These are phyloP conservation scores for Talaromyces sp. DNA, from an alignment of 2,329 filamentous ascomycete genomes.

Conservation along the genomic window DNA sequence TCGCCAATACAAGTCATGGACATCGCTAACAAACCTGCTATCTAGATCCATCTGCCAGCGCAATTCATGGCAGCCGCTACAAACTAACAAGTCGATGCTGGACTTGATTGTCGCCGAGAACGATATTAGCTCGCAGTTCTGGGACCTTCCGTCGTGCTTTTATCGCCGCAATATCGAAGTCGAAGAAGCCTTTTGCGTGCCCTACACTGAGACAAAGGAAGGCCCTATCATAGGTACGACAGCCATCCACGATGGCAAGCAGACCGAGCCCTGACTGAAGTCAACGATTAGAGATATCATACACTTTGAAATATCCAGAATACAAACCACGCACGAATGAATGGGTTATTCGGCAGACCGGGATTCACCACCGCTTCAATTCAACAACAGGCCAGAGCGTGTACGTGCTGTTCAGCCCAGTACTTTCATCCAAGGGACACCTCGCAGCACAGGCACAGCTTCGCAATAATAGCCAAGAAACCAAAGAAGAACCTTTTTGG, in stretches of 20 bases:
- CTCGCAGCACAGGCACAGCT: constrained; percentile 11
- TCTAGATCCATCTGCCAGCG: constrained; percentile 21
- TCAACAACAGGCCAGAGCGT: constrained; percentile 15
- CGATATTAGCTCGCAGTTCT: constrained; percentile 13
- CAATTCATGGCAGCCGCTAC: constrained; percentile 22
- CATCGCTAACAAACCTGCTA: constrained; percentile 10
- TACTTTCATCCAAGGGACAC: constrained; percentile 14
- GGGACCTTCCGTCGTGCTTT: constrained; percentile 20
- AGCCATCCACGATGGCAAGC: neutral
- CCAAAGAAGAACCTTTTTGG: constrained; percentile 15
- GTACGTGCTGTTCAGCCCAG: constrained; percentile 23
- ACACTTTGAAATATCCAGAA: constrained; percentile 25
- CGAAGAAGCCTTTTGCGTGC: constrained; percentile 21
- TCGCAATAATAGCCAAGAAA: constrained; percentile 6
- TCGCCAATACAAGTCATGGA: neutral
- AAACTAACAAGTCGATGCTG: constrained; percentile 19
- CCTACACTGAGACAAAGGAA: constrained; percentile 11
- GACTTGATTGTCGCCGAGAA: constrained; percentile 15
- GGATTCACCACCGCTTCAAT: constrained; percentile 26
- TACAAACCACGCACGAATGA: constrained; percentile 16
- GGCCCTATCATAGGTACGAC: constrained; percentile 15
- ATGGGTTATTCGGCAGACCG: constrained; percentile 27
- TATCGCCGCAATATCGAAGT: constrained; percentile 17
- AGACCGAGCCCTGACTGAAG: neutral
- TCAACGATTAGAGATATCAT: constrained; percentile 17